A percentile compares a stretch with the other conserved stretches of the same genome.
phyloP scores from a whole-genome alignment of 305 asterid genomes.

The Solanum hybrid region DNA sequence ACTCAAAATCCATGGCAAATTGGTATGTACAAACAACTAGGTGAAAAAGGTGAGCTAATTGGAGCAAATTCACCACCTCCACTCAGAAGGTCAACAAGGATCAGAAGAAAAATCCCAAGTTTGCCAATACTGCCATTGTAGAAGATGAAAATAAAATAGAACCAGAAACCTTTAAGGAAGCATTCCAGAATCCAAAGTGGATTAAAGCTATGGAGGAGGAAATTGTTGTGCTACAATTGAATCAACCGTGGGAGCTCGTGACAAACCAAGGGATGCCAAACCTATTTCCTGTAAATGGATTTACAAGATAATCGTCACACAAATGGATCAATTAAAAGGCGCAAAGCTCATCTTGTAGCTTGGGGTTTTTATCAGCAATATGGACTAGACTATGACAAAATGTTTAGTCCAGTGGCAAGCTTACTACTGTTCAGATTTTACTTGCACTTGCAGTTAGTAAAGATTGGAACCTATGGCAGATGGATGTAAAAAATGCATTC shows the following conservation, averaged over 20 bases:
- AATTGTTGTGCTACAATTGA: background rate
- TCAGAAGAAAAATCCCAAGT: background rate
- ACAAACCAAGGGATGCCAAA: background rate
- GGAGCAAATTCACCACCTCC: background rate
- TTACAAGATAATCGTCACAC: background rate
- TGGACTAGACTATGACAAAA: background rate
- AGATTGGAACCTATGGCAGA: background rate
- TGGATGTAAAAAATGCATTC: background rate
- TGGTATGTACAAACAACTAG: background rate
- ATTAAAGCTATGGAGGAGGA: background rate
- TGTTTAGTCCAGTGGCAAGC: background rate
- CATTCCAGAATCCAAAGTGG: background rate
- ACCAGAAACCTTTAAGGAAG: background rate
- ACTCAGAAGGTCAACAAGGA: background rate
- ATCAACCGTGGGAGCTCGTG: background rate
- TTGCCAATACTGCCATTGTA: background rate
- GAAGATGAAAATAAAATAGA: background rate
- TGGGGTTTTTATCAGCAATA: background rate
- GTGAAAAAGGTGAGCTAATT: background rate
- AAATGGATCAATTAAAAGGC: background rate
- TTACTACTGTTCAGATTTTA: too few species aligned
- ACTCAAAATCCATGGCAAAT: background rate
- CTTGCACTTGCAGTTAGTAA: background rate
- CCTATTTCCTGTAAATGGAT: background rate
- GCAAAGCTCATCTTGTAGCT: too few species aligned